Evolutionary conservation across 768 basidiomycete genomes (phyloP), one percentile per base, ranked within the genome.

Genomic region (Lepiota subincarnata): DNA sequence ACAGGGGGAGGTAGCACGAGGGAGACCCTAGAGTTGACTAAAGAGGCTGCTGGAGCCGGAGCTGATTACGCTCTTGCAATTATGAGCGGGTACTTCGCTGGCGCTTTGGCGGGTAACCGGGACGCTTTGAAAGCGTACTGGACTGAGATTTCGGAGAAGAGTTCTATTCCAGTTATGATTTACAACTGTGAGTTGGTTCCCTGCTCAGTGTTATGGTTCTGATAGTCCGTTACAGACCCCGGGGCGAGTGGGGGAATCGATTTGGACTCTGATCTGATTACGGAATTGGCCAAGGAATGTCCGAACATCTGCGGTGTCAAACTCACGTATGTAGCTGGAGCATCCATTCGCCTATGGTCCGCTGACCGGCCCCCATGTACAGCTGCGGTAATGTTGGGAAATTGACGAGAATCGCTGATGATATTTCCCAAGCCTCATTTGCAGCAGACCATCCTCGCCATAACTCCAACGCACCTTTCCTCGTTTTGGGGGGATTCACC

Each of bases 331-430:
- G 87, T 78, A 19, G 24, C 12, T 47, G 16, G 49, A 45, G 48
- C 26, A 36, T 31, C 41, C 3, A 24, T 54, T 19, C 37, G 42
- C 39, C 7, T 19, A 36, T 19, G 50, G 4, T 19, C 19, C 31
- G 22, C 44, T 65, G 13, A 57, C 41, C 53, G 46, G 19, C 55
- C 24, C 58, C 49, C 40, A 39, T 20, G 14, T 37, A 20, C 55
- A 92, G 89, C 39, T 96, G 94, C 62, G 92, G 89, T 24, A 91
- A 89, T 62, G 90, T 97, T 57, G 94, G 93, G 45, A 95, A 95
- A 70, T 77, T 95, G 60, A 89, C 90, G 24, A 80, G 93, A 60
- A 87, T 95, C 58, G 83, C 86, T 45, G 84, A 85, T 40, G 72
- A 76, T 8, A 80, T 89, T 6, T 79, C 87, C 12, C 70, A 72